Evolutionary conservation across 805 yeast species (phyloP).

Genomic region (Debaryomyces castellii): DNA sequence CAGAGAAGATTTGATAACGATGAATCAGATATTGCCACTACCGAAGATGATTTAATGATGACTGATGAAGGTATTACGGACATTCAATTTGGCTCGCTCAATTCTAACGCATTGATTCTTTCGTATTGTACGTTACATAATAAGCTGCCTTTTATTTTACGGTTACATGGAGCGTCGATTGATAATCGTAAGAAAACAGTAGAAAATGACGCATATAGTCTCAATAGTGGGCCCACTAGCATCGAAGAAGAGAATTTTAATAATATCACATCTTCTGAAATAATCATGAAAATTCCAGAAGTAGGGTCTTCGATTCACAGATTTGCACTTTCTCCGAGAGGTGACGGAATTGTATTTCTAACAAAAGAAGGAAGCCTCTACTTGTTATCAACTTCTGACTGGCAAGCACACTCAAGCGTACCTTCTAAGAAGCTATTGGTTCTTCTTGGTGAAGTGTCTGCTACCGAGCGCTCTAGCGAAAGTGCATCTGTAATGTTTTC

Average conservation of each 20-base stretch:
- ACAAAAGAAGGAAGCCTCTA: conserved; percentile 78
- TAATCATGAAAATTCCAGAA: conserved; percentile 62
- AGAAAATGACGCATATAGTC: conserved; percentile 15
- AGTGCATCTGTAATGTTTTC: conserved; percentile 80
- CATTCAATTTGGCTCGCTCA: conserved; percentile 50
- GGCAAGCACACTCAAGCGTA: conserved; percentile 15
- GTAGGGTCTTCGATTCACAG: conserved; percentile 78
- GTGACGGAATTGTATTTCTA: conserved; percentile 79
- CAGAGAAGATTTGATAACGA: conserved; percentile 11
- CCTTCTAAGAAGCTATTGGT: conserved; percentile 50
- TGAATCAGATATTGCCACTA: conserved; percentile 13
- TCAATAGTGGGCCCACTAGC: conserved; percentile 19
- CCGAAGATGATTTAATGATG: conserved; percentile 37
- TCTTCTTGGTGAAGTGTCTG: conserved; percentile 73
- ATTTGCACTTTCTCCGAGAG: conserved; percentile 77
- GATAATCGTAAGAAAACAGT: conserved; percentile 25
- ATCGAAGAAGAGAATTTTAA: conserved; percentile 37
- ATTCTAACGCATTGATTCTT: conserved; percentile 35
- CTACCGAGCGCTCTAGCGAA: conserved; percentile 68
- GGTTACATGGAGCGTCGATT: conserved; percentile 48
- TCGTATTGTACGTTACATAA: conserved; percentile 37
- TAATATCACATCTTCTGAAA: conserved; percentile 36
- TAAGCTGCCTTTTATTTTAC: conserved; percentile 31
- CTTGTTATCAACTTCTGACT: conserved; percentile 60
- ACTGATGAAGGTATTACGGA: conserved; percentile 91